Evolutionary conservation across 371 early-diverging fungal genomes (phyloP).

Genomic region (Dentiscutata heterogama): DNA sequence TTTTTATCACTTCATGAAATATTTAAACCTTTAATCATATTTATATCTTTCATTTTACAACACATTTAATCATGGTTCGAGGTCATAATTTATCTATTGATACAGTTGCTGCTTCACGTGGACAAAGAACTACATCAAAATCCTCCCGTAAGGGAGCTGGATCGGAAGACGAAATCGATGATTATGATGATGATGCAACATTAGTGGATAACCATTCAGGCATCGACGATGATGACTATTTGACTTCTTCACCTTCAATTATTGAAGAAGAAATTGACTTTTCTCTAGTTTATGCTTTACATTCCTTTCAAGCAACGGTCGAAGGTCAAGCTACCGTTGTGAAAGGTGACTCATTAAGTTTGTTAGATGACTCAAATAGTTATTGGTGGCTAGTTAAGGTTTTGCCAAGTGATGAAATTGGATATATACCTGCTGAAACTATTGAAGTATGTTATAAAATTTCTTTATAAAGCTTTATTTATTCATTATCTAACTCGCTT

Average conservation of each 20-base stretch:
- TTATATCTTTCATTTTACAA: too few relatives aligned
- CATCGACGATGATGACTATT: constrained; percentile 63
- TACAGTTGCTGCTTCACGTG: constrained; percentile 44
- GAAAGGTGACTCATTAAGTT: constrained; percentile 86
- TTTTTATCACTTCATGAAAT: too few relatives aligned
- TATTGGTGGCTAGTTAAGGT: constrained; percentile 98
- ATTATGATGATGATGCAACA: constrained; percentile 32
- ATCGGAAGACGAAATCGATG: constrained; percentile 4
- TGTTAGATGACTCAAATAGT: constrained; percentile 95
- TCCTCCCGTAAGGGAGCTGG: background rate
- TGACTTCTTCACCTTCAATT: constrained; percentile 68
- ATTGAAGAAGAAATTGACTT: constrained; percentile 84
- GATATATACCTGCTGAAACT: constrained; percentile 97
- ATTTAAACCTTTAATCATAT: too few relatives aligned
- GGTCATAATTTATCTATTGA: constrained; percentile 46
- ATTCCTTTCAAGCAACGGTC: constrained; percentile 93
- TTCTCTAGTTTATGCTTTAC: constrained; percentile 89
- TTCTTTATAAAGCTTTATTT: background rate
- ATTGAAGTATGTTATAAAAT: constrained; percentile 73
- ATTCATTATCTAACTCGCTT: background rate
- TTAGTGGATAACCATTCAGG: constrained; percentile 26
- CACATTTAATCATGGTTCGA: constrained; percentile 15
- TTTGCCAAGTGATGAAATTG: constrained; percentile 86
- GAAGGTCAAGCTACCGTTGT: constrained; percentile 95
- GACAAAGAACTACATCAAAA: background rate